A percentile compares a stretch with the other conserved stretches of the same genome.
Evolutionary conservation across 371 early-diverging fungal genomes (phyloP).

Genomic region (Mucor ambiguus): DNA sequence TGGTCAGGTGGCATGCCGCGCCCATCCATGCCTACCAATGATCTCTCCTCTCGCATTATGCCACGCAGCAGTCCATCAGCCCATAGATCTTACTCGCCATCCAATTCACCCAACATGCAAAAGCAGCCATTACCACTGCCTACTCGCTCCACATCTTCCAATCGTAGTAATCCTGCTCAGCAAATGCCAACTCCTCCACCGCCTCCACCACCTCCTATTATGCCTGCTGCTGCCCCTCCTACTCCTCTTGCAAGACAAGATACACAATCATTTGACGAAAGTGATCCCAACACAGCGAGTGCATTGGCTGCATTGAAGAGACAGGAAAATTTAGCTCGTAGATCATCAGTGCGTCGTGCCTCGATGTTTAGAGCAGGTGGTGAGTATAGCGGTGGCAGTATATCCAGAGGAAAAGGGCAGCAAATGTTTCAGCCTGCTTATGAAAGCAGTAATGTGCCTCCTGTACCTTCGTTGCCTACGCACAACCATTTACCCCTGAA

Average conservation of each 20-base stretch:
- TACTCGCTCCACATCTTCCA: constrained; percentile 47
- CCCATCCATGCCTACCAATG: constrained; percentile 40
- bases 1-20: constrained; percentile 48
- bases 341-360: constrained; percentile 51
- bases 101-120: constrained; percentile 13
- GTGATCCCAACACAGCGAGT: constrained; percentile 47
- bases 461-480: constrained; percentile 41
- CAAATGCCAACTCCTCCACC: constrained; percentile 24
- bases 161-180: constrained; percentile 26
- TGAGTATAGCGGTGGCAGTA: constrained; percentile 18
- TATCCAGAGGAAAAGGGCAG: constrained; percentile 16
- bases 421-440: constrained; percentile 1
- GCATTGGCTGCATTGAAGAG: constrained; percentile 52
- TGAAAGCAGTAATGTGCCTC: constrained; percentile 34
- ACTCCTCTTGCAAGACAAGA: neutral
- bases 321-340: constrained; percentile 49
- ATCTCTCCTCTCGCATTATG: constrained; percentile 34
- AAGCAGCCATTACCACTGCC: constrained; percentile 34
- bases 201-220: constrained; percentile 31
- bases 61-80: constrained; percentile 13
- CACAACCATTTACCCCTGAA: constrained; percentile 6
- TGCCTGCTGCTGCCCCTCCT: neutral
- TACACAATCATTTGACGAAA: constrained; percentile 39
- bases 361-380: constrained; percentile 45
- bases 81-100: constrained; percentile 22